These are phyloP conservation scores for Dendrocalamus latiflorus DNA, from an alignment of 202 grass and related monocot species.

Conservation along the genomic window DNA sequence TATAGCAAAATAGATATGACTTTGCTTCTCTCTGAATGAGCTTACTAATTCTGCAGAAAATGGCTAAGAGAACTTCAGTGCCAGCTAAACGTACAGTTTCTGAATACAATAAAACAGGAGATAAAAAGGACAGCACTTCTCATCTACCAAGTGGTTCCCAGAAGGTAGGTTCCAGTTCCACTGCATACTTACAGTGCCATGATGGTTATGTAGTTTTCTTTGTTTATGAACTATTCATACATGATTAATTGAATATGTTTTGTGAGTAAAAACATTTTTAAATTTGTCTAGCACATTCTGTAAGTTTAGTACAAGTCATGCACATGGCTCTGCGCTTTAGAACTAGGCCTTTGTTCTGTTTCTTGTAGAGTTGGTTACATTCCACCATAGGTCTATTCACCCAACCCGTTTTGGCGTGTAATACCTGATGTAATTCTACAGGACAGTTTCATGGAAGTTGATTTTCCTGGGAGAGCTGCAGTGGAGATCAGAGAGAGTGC, in stretches of 20 bases:
- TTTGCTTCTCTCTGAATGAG: background rate
- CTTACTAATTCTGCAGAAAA: constrained; percentile 52
- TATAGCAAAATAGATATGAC: background rate
- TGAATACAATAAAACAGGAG: constrained; percentile 44
- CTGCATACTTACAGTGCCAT: background rate
- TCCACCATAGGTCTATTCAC: background rate
- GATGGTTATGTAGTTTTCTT: background rate
- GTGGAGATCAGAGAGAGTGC: constrained; percentile 15
- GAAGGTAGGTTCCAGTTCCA: constrained; percentile 20
- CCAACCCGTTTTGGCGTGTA: background rate
- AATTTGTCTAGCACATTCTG: background rate
- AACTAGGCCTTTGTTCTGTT: background rate
- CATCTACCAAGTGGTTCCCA: background rate
- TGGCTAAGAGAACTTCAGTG: constrained; percentile 40
- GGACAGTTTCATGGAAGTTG: constrained; percentile 49
- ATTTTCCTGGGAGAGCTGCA: constrained; percentile 29
- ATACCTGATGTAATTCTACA: constrained; percentile 29
- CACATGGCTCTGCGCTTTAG: background rate
- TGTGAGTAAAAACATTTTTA: background rate
- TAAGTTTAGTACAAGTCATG: background rate
- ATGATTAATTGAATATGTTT: background rate
- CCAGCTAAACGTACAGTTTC: constrained; percentile 35
- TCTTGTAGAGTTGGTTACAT: constrained; percentile 1
- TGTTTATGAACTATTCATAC: background rate
- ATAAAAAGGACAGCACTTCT: constrained; percentile 23